Base-by-base conservation (phyloP, 306 rosid genomes). In the Dalbergia cochinchinensis region DNA sequence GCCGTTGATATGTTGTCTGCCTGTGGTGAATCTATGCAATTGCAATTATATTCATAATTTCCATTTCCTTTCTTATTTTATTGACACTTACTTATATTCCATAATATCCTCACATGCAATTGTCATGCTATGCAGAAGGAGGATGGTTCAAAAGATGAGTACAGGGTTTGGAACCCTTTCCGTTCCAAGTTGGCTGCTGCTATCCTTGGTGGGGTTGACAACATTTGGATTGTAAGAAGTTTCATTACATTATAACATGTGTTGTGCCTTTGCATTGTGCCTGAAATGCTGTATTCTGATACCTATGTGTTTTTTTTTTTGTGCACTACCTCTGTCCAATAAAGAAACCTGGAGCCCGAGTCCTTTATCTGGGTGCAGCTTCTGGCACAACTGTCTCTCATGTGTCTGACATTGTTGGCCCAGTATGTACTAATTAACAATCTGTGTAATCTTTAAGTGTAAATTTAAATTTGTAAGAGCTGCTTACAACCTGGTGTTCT, bases 361-460 rank as follows among this genome's bases (percentile, higher is more conserved):
- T 95, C 58, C 91, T 95, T 33, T 95, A 95, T 78, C 92, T 94
- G 1, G 97, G 99, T 8, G 97, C 99, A 81, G 99, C 99, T 78
- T 93, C 98, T 8, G 98, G 99, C 5, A 96, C 97, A 39, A 96
- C 97, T 1, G 99, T 96, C 16, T 93, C 98, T 44, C 98, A 96
- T 11, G 99, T 96, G n/a, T 93, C 98, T 18, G 99, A 96, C 65
- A 15, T 96, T 72, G 96, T 96, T 82, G 99, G 99, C 22, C 97
- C 98, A 4, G 99, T 93, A 83, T 88, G 94, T 84, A 41, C 5
- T 6, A 0, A 4, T 34, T 26, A 8, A 50, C 41, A 4, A 65
- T 7, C 14, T 58, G 62, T 13, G n/a, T 39, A 14, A 11, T 61
- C 11, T 61, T 15, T 20, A 11, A 34, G 22, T 69, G 3, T 19